Evolutionary conservation across 225 moss, liverwort and hornwort genomes (phyloP).

Genomic region (Polytrichum commune): DNA sequence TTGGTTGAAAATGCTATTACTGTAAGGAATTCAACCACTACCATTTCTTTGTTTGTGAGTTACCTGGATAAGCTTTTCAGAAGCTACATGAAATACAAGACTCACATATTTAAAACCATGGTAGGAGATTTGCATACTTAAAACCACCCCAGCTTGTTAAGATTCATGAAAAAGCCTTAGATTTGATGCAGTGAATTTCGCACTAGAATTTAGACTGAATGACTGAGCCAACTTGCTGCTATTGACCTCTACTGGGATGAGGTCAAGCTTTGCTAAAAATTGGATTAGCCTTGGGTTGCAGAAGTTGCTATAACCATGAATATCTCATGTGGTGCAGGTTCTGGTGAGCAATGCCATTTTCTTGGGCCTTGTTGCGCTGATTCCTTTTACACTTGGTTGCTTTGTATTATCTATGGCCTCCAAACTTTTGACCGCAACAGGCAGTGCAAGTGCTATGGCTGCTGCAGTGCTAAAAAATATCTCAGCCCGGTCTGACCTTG

Average conservation of each 20-base stretch:
- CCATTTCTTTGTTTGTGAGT: not conserved
- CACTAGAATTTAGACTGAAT: too few species aligned
- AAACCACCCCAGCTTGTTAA: too few species aligned
- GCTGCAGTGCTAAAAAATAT: slow-evolving; percentile 17
- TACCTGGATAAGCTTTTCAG: not conserved
- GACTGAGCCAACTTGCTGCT: too few species aligned
- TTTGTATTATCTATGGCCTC: slow-evolving; percentile 75
- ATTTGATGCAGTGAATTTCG: too few species aligned
- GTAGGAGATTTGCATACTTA: too few species aligned
- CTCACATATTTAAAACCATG: not conserved
- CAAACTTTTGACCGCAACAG: slow-evolving; percentile 66
- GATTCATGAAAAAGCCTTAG: too few species aligned
- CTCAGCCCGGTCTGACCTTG: slow-evolving; percentile 23
- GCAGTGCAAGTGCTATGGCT: slow-evolving; percentile 28
- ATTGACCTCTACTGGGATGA: too few species aligned
- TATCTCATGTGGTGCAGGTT: slow-evolving; percentile 54
- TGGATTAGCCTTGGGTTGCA: not conserved
- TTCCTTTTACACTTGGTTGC: slow-evolving; percentile 94
- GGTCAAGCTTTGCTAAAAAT: too few species aligned
- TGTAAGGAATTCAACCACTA: slow-evolving; percentile 31
- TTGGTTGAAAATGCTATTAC: slow-evolving; percentile 94
- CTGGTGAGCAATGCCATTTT: slow-evolving; percentile 94
- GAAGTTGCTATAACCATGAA: not conserved
- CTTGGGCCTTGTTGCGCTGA: slow-evolving; percentile 82
- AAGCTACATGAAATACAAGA: not conserved